Evolutionary conservation across 306 rosid genomes (phyloP), one percentile per base, ranked within the genome.

Genomic region (Senna siamea): DNA sequence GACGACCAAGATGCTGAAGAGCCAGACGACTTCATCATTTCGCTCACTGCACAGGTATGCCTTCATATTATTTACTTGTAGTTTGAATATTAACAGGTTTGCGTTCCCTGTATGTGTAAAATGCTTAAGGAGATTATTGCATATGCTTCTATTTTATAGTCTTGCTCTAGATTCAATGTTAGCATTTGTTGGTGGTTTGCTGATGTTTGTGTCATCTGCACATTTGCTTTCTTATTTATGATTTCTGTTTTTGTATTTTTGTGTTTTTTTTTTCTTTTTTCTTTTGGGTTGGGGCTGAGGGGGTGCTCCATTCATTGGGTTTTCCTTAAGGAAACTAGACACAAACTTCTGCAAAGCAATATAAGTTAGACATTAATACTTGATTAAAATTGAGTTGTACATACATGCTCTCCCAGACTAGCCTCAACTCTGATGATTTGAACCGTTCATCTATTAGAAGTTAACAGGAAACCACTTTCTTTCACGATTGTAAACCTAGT

Each of bases 1-100:
- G 99, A 95, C 70, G 95, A 95, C 82, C 96, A 92, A 87, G 99
- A 92, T 80, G 98, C 99, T 56, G 99, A 95, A 85, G 99, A 95
- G 81, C 99, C 99, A 13, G 99, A 95, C 75, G 98, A 88, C 85
- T 95, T 90, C 78, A 82, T 95, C 78, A 90, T 95, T 83, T 85
- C 99, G 38, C 96, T 95, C 79, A 95, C 97, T 48, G 81, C 98
- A 32, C 96, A 88, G 96, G 99, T 90, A 64, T 74, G 80, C 80
- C 65, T 69, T 75, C 54, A 52, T 47, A 44, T 75, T 66, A 60
- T 46, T 51, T 75, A 77, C 64, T 60, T 69, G 59, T 34, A 15
- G 67, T 40, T 63, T 9, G 69, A 37, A 61, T 18, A 19, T 38
- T 19, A 12, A 20, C 1, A 3, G 51, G 28, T 37, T 62, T 10